These are phyloP conservation scores for Phytopythium aichiense DNA, from an alignment of 352 stramenopile genomes.

Conservation along the genomic window DNA sequence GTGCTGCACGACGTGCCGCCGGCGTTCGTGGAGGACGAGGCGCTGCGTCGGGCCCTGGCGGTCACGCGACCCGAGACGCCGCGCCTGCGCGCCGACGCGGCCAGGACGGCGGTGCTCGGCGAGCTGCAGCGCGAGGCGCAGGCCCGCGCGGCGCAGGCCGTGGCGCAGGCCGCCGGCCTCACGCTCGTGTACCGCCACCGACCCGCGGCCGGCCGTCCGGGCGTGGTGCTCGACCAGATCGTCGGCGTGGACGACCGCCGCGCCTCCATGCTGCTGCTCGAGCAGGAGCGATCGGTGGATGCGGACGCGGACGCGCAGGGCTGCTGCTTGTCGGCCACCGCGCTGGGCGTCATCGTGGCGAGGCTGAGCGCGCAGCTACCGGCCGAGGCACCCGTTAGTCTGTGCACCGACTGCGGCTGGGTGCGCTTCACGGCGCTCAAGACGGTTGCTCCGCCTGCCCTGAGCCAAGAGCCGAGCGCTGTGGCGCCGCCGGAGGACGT, in stretches of 20 bases:
- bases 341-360: constrained; percentile 8
- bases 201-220: not conserved
- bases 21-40: constrained; percentile 32
- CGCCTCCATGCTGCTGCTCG: constrained; percentile 17
- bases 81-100: constrained; percentile 11
- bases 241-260: constrained; percentile 18
- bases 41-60: constrained; percentile 27
- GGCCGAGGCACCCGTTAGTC: constrained; percentile 10
- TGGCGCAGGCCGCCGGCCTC: constrained; percentile 19
- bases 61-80: constrained; percentile 23
- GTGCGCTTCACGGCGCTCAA: not conserved
- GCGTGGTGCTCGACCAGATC: constrained; percentile 15
- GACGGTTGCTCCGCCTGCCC: not conserved
- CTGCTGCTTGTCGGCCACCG: constrained; percentile 12
- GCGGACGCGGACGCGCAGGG: not conserved
- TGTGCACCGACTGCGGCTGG: constrained; percentile 17
- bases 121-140: constrained; percentile 14
- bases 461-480: not conserved
- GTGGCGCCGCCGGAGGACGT: not conserved
- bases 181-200: constrained; percentile 22
- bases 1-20: constrained; percentile 31
- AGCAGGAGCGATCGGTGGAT: constrained; percentile 2
- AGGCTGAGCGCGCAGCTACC: constrained; percentile 4
- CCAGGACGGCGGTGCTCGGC: constrained; percentile 17
- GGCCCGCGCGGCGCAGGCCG: constrained; percentile 6